Evolutionary conservation across 306 rosid genomes (phyloP).

Genomic region (Fragaria vesca): DNA sequence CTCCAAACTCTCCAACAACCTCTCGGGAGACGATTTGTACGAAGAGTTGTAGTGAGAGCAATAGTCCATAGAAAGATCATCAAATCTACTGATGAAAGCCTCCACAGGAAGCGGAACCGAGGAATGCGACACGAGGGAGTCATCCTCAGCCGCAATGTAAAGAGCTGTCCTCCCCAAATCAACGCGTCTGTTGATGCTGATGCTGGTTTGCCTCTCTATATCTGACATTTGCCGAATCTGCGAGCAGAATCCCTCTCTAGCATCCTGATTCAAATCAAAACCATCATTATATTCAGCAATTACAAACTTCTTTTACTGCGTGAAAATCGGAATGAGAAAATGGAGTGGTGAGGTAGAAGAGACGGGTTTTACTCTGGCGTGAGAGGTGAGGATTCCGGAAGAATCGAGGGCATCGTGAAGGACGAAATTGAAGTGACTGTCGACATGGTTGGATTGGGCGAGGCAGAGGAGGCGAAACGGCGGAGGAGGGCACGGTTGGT

Average conservation of each 20-base stretch:
- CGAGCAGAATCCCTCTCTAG: constrained; percentile 73
- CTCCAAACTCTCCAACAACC: constrained; percentile 68
- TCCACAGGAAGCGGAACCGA: constrained; percentile 92
- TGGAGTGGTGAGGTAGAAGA: not conserved
- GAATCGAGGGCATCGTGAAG: constrained; percentile 81
- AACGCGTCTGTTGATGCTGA: constrained; percentile 68
- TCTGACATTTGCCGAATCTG: constrained; percentile 60
- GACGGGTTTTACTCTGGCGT: constrained; percentile 55
- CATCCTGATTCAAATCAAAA: constrained; percentile 49
- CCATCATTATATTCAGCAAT: no score
- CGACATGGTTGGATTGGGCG: constrained; percentile 19
- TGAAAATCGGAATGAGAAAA: not conserved
- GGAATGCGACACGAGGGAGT: constrained; percentile 88
- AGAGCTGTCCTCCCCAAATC: constrained; percentile 88
- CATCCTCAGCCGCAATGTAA: constrained; percentile 89
- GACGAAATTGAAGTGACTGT: constrained; percentile 48
- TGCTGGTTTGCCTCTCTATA: constrained; percentile 80
- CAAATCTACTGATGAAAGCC: constrained; percentile 67
- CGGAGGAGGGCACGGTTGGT: constrained; percentile 30
- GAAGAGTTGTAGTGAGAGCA: constrained; percentile 66
- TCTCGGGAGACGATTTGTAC: constrained; percentile 62
- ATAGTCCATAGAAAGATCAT: constrained; percentile 79
- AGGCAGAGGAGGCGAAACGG: constrained; percentile 38
- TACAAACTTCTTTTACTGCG: no score
- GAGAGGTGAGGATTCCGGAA: constrained; percentile 65